Base-by-base conservation (phyloP, 75 land plant genomes). In the Sequoia sempervirens region DNA sequence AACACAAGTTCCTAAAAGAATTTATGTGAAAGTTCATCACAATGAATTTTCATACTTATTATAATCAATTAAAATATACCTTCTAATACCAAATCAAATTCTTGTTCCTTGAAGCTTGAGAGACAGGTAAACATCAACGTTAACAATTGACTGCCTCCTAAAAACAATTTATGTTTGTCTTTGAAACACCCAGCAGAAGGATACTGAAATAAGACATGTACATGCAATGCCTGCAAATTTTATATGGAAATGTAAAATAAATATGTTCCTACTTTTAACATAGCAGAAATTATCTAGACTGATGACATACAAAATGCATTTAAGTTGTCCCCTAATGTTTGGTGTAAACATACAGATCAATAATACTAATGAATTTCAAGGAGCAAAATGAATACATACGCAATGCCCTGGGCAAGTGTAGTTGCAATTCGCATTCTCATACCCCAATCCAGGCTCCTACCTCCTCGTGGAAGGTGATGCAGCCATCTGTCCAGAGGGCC, bases 391-490 rank as follows among this genome's bases (percentile, higher is more conserved):
- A 73, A 84, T 28, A 91, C 99, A 84, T 90, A 97, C 97, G 97
- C 96, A 84, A 97, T 94, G 86, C 97, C 96, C 84, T 97, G 97
- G 54, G 99, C 97, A 89, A 95, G 95, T 83, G 94, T 94, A 36
- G 87, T 89, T 38, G 96, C 97, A 86, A 97, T 87, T 76, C 84
- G 95, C 87, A 97, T 92, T 82, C 99, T 89, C 90, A 88, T 93
- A 32, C 82, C 88, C 99, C 99, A 97, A 89, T 94, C 93, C 86
- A 97, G 89, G 68, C 90, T 85, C 69, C 92, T 87, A 79, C 91
- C 93, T 41, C 94, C 95, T 72, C 88, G 82, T 73, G 94, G 92
- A 68, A 90, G 84, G 69, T 94, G 88, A 81, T 97, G 93, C 70
- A 97, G 84, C 99, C 99, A 97, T 82, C 88, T 89, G 80, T 95